Base-by-base conservation (phyloP, 495 filamentous ascomycete genomes). In the Xylaria bambusicola region DNA sequence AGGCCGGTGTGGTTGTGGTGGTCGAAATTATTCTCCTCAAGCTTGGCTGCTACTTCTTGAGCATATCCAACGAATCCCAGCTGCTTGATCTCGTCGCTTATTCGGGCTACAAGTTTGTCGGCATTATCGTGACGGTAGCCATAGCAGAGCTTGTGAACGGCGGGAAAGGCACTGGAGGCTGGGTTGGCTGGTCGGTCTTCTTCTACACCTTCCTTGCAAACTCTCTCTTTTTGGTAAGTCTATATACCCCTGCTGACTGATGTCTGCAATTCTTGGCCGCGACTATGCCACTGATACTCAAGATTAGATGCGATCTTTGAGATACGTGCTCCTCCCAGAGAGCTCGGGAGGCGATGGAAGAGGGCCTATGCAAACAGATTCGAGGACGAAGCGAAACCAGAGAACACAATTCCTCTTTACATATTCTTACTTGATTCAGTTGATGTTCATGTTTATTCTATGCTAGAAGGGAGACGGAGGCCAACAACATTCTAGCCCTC, bases 91-190 rank as follows among this genome's bases (percentile, higher is more conserved):
- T 99, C 35, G 85, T 98, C 38, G 94, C 95, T 3, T 99, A 99
- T 71, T 93, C 89, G 6, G 95, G 95, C 12, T 99, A 99, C 74
- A 99, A 99, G 76, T 99, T 98, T 66, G 94, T 98, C 40, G 94
- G 94, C 8, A 91, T 95, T 54, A 98, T 97, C 62, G 80, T 89
- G 50, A 97, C 90, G 2, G 82, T 97, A 45, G 77, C 88, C 27
- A 74, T 92, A 1, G 86, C 90, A 5, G 90, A 93, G 74, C 79
- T 90, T 18, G 69, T 92, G 42, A 93, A 86, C 50, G 84, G 86
- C 0, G 89, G 89, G 15, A 81, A 83, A 60, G 90, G 91, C 50
- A 93, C 90, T 6, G 88, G 90, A 27, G 87, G 91, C 29, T 92
- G 90, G 90, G 75, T 93, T 46, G 89, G 90, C 48, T 98, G 95